Percentiles rank a stretch among this genome's conserved stretches.
These are phyloP conservation scores for Pichia kluyveri DNA, from an alignment of 805 yeast genomes.

Conservation along the genomic window DNA sequence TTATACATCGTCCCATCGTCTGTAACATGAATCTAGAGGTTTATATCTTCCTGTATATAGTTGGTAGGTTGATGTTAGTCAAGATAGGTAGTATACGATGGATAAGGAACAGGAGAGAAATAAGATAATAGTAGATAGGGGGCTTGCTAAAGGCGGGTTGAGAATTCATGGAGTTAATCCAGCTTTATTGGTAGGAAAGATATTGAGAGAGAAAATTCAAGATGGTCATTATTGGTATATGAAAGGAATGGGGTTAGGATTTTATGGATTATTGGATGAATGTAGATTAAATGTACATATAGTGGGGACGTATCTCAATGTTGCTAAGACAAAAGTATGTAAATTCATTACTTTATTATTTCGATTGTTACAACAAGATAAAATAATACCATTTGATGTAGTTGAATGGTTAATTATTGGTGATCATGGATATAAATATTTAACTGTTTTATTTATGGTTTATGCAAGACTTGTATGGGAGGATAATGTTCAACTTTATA, in stretches of 20 bases:
- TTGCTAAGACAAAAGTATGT: constrained; percentile 46
- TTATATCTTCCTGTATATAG: too few relatives aligned
- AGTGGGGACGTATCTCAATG: constrained; percentile 37
- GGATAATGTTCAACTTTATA: background rate
- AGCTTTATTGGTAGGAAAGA: constrained; percentile 46
- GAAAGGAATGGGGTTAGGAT: constrained; percentile 40
- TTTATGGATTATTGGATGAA: constrained; percentile 37
- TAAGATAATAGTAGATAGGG: constrained; percentile 26
- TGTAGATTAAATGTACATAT: constrained; percentile 28
- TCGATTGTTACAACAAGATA: constrained; percentile 59
- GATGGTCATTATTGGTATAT: constrained; percentile 53
- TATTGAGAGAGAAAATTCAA: constrained; percentile 45
- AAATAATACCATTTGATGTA: constrained; percentile 49
- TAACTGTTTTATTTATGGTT: constrained; percentile 60
- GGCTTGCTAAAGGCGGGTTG: constrained; percentile 20
- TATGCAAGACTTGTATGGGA: constrained; percentile 45
- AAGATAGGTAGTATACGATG: background rate
- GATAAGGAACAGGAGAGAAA: background rate
- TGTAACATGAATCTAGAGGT: background rate
- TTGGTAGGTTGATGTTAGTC: background rate
- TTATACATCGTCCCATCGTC: background rate
- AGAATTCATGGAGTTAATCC: constrained; percentile 38
- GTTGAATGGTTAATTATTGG: constrained; percentile 38
- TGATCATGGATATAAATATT: constrained; percentile 69
- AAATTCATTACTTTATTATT: constrained; percentile 71